These are phyloP conservation scores for Dactylellina parvicollis DNA, from an alignment of 2,329 filamentous ascomycete genomes.

Conservation along the genomic window DNA sequence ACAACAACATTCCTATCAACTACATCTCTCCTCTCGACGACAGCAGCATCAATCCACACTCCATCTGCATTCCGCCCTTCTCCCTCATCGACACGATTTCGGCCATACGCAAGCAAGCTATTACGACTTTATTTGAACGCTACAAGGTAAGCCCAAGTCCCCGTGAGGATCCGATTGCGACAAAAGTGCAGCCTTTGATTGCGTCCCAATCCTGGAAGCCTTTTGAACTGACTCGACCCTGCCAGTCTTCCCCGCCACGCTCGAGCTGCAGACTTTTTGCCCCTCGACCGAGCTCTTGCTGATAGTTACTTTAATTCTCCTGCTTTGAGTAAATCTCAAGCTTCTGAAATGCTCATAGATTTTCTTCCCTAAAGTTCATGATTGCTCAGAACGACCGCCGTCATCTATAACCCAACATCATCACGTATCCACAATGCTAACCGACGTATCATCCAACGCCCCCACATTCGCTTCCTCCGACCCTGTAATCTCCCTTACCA, in stretches of 20 bases:
- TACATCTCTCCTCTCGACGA: not conserved
- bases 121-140: not conserved
- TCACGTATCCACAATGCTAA: constrained; percentile 31
- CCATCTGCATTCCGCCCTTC: not conserved
- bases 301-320: not conserved
- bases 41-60: not conserved
- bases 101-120: not conserved
- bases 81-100: not conserved
- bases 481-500: constrained; percentile 62
- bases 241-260: not conserved
- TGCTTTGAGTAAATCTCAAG: not conserved
- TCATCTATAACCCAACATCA: constrained; percentile 15
- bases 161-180: constrained; percentile 24
- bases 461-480: constrained; percentile 49
- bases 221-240: constrained; percentile 20
- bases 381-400: not conserved
- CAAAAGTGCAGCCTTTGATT: constrained; percentile 39
- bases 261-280: constrained; percentile 10
- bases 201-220: constrained; percentile 28
- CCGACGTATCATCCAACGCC: constrained; percentile 44
- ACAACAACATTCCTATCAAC: not conserved
- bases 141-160: not conserved
- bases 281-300: not conserved
- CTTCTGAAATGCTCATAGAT: constrained; percentile 35
- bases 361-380: constrained; percentile 24